Base-by-base conservation (phyloP, 768 basidiomycete species). In the Suillus paluster region DNA sequence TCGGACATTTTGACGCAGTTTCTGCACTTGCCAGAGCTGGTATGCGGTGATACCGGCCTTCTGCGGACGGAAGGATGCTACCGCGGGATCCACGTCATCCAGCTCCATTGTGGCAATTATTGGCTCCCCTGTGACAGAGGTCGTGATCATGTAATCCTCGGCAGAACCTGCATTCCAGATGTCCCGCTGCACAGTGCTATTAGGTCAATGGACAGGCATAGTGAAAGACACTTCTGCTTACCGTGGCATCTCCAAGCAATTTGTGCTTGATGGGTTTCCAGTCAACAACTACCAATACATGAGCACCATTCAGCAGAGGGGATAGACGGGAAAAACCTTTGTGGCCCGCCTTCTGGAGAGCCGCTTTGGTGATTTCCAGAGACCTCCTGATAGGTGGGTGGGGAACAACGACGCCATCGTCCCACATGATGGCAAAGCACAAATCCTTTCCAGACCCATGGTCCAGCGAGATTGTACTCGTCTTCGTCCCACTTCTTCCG, bases 11-110 rank as follows among this genome's bases (percentile, higher is more conserved):
- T 73, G 73, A 66, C n/a, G 63, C 11, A 71, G 67, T 66, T 83
- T 85, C 25, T 90, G 88, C 10, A 85, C 45, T 66, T 89, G 84
- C 90, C 90, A 93, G 19, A 89, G 78, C 54, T 86, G 77, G 68
- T 84, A 88, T 0, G 89, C 85, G 2, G 83, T 80, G 12, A 80
- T 65, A 14, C 73, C 70, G n/a, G 68, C 55, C 5, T 62, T 62
- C 38, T 64, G 60, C 2, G 62, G 30, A 30, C 30, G 30, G 30
- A 76, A 78, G 21, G 66, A 17, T 60, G 62, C 58, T 39, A 65
- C 57, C 3, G 60, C 67, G 17, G 71, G 38, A 23, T 68, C 56
- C 23, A 71, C 73, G 4, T 62, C 65, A 5, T 77, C 70, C 11
- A 74, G 78, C 45, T 63, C 44, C 84, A 88, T 86, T 30, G 76